Percentiles rank a stretch among this genome's conserved stretches.
Conservation (phyloP, 345 rosid genomes). For the Hibiscus syriacus region DNA sequence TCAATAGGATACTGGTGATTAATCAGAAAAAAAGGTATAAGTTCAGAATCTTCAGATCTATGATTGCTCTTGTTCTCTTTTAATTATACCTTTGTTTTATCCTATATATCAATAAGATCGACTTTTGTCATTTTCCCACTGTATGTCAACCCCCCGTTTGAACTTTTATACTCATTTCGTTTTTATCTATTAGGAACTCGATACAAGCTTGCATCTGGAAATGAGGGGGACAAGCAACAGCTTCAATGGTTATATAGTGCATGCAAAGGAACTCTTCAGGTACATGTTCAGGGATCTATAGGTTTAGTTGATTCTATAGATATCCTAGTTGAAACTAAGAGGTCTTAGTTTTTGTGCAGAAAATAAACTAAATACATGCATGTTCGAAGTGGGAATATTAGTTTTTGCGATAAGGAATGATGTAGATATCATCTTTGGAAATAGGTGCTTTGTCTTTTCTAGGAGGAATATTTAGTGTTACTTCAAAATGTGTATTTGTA, state of each 20-base stretch:
- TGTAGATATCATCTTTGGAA: no score
- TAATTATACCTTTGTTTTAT: neutral
- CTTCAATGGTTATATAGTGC: slow-evolving; percentile 32
- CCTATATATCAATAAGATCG: neutral
- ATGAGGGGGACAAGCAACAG: slow-evolving; percentile 38
- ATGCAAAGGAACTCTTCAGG: slow-evolving; percentile 40
- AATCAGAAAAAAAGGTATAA: no score
- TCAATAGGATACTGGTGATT: no score
- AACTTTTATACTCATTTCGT: neutral
- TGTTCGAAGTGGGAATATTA: neutral
- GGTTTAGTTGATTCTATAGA: slow-evolving; percentile 1
- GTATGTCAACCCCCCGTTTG: neutral
- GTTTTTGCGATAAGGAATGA: neutral
- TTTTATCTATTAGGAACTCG: slow-evolving; percentile 24
- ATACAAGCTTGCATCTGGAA: slow-evolving; percentile 30
- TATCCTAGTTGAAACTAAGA: neutral
- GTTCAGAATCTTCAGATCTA: neutral
- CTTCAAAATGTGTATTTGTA: neutral
- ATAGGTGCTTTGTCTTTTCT: neutral
- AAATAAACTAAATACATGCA: neutral
- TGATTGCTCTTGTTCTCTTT: neutral
- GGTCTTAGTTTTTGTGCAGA: neutral
- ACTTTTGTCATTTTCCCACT: slow-evolving; percentile 8
- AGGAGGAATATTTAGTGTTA: neutral
- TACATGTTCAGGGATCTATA: slow-evolving; percentile 9